These are phyloP conservation scores for Diversispora epigaea DNA, from an alignment of 192 early-diverging fungal genomes.

Conservation along the genomic window DNA sequence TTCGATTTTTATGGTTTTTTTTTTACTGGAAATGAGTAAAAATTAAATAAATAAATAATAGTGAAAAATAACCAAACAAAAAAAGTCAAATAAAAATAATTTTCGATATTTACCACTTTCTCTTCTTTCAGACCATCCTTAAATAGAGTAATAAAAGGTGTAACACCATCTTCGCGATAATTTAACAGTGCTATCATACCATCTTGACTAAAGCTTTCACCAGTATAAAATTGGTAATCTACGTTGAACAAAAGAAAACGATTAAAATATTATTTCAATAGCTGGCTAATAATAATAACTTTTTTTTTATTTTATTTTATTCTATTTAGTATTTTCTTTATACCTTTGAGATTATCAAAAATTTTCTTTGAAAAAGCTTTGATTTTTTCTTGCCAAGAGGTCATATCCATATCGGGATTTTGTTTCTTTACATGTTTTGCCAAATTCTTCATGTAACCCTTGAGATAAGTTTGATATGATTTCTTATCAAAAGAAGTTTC, in stretches of 20 bases:
- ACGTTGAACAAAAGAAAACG: neutral
- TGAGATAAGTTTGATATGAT: constrained; percentile 85
- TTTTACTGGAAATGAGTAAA: no score
- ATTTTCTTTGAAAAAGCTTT: constrained; percentile 74
- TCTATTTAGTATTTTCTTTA: no score
- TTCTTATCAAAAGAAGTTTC: constrained; percentile 87
- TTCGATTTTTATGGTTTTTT: no score
- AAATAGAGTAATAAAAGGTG: constrained; percentile 91
- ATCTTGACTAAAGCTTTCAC: constrained; percentile 84
- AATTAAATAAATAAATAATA: no score
- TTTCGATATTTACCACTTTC: constrained; percentile 61
- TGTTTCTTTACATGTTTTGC: constrained; percentile 58
- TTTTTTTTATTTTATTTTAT: no score
- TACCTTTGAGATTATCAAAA: constrained; percentile 69
- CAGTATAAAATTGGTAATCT: constrained; percentile 90
- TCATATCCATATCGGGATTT: constrained; percentile 59
- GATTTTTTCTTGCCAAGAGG: constrained; percentile 65
- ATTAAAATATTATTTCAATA: neutral
- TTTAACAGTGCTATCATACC: constrained; percentile 87
- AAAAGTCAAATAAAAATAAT: no score
- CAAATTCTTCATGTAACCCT: constrained; percentile 90
- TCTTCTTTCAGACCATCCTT: constrained; percentile 76
- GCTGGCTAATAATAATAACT: no score
- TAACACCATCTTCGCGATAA: constrained; percentile 92
- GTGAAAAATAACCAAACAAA: no score